Conservation (phyloP, 192 early-diverging fungal genomes). For the Globomyces pollinis-pini region DNA sequence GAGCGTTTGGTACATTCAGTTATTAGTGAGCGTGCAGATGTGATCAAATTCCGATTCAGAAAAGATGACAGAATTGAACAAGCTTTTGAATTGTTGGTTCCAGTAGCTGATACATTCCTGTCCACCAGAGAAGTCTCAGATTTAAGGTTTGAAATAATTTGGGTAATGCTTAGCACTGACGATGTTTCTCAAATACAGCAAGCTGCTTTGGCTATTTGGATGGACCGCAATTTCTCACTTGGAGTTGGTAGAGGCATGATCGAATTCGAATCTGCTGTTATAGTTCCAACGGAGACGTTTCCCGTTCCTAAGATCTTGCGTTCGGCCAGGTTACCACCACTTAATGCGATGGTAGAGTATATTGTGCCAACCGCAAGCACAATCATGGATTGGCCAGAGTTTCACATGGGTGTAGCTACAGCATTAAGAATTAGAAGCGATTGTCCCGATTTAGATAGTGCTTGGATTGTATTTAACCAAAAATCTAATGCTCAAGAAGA, state of each 20-base stretch:
- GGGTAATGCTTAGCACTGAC: constrained; percentile 14
- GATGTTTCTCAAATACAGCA: constrained; percentile 41
- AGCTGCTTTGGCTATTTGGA: constrained; percentile 24
- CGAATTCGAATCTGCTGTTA: constrained; percentile 50
- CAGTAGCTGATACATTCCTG: not conserved
- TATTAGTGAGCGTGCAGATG: not conserved
- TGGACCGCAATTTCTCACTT: constrained; percentile 53
- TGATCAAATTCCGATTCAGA: not conserved
- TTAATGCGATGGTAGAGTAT: constrained; percentile 45
- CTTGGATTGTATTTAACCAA: constrained; percentile 77
- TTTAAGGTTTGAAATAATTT: not conserved
- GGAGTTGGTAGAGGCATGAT: constrained; percentile 62
- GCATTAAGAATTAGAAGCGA: constrained; percentile 60
- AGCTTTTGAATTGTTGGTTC: not conserved
- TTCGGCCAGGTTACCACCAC: constrained; percentile 57
- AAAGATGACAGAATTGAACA: not conserved
- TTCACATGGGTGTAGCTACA: constrained; percentile 80
- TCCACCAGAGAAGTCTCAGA: not conserved
- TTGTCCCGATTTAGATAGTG: constrained; percentile 46
- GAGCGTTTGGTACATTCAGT: no score
- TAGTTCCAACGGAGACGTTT: constrained; percentile 48
- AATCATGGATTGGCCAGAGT: constrained; percentile 68
- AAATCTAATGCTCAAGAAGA: constrained; percentile 13
- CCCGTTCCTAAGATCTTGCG: constrained; percentile 49
- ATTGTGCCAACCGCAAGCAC: constrained; percentile 35